Evolutionary conservation across 2,329 filamentous ascomycete species (phyloP), one percentile per base, ranked within the genome.

Genomic region (Claviceps fusiformis): DNA sequence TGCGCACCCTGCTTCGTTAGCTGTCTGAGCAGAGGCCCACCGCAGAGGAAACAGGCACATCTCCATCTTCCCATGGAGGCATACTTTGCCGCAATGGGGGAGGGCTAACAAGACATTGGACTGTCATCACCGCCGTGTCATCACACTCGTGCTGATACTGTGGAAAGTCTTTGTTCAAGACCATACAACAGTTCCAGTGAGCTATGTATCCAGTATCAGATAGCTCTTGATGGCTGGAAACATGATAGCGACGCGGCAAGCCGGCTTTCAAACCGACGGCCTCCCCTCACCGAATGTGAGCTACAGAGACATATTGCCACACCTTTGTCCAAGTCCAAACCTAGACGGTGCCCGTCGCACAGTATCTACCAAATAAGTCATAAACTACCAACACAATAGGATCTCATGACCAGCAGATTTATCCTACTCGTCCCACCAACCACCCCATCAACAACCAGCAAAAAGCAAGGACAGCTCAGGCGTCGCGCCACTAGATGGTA

Each of bases 1-100:
- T 61, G 15, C 59, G 59, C 17, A 56, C 24, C 31, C 31, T 33
- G 31, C 52, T 60, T 17, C 24, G 24, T 24, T 24, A 24, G 24
- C 24, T 24, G 24, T 24, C 24, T 24, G 24, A 24, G 24, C 24
- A 24, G 24, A 24, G 24, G 24, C 24, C 24, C 24, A 24, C 24
- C 3, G 24, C 24, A 24, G 24, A 24, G 24, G 24, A 24, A 24
- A 24, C 24, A 24, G 24, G 24, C 24, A 24, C 24, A 24, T 24
- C 24, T 24, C 24, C 24, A 24, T 24, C 50, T 65, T 53, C 54
- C 6, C 24, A 27, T 46, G 44, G 19, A 46, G 24, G 44, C 24
- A 46, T 46, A 11, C 24, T 46, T 27, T 46, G 19, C 19, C 44
- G 44, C 4, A 29, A 24, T 24, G 24, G 24, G 24, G 24, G 24